Evolutionary conservation across 129 eudicot genomes (phyloP), one percentile per base, ranked within the genome.

Genomic region (Centaurea solstitialis): DNA sequence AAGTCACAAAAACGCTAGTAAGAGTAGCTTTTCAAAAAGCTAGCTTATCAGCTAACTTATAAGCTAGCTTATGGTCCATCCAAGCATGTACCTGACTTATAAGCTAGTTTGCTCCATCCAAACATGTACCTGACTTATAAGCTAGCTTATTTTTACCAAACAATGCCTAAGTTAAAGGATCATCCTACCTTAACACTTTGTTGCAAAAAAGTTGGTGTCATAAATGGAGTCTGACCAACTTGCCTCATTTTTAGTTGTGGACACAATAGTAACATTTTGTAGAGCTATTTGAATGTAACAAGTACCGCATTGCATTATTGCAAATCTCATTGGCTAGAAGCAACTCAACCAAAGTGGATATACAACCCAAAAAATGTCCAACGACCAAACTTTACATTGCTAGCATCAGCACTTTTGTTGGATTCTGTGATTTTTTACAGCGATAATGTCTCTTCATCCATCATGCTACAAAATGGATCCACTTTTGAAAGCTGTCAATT

Each of bases 261-360:
- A n/a, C 45, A 40, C 45, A 40, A 7, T 4, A 9, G 39, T 3
- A 38, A 71, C 30, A 38, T 38, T 9, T 71, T 37, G 57, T 20
- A 40, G 20, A 33, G 35, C n/a, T 76, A 22, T 13, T 5, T 38
- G 18, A 20, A 38, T 22, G 30, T 21, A 62, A 33, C 38, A 12
- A 38, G 12, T 76, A 70, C n/a, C n/a, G 23, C 23, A 76, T 18
- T 76, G 23, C 17, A 62, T 18, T 76, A 22, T 61, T 76, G 72
- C 23, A 26, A 62, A 38, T 61, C 17, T 21, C 18, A 38, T 21
- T 22, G 40, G 39, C 73, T 65, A 76, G 50, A 38, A 38, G 73
- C 39, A 77, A 67, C 81, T 77, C 74, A 67, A 43, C 26, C 61
- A 4, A 62, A 13, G 24, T 64, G 62, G 35, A 23, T 7, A 65